Evolutionary conservation across 2,329 filamentous ascomycete species (phyloP), one percentile per base, ranked within the genome.

Genomic region (Dactylellina cionopaga): DNA sequence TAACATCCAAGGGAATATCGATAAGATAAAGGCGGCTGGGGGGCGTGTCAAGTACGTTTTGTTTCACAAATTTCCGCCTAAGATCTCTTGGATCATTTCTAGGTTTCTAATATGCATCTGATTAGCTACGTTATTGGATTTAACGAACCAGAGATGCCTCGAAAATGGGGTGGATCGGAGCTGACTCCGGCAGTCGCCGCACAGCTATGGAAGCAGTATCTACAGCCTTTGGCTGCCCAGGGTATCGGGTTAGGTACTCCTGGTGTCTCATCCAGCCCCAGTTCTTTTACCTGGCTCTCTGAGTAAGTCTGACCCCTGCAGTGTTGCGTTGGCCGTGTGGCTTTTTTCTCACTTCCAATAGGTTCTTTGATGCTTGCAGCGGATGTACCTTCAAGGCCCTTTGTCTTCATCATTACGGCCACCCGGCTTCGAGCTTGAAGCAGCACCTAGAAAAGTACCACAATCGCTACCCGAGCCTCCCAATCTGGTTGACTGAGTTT

Each of bases 71-170:
- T 9, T 10, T n/a, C 27, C 33, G 15, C 29, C 31, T 22, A 46
- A 44, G 9, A 44, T 11, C 5, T 31, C 15, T 35, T 2, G n/a
- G 44, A n/a, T 25, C 10, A 7, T 59, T n/a, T 3, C 11, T 13
- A 39, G 11, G 5, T 17, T 7, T 19, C 41, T 22, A 46, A 46
- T 22, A 15, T 5, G 11, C 22, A 5, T 22, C 17, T 46, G 41
- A 17, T 9, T 24, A 62, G 56, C 1, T 51, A 49, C 15, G 31
- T 62, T 2, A 43, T 62, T 10, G 56, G 56, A 9, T 62, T 62
- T 24, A 62, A 62, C 13, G 56, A 62, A 11, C 56, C 56, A 3
- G 56, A 62, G 10, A 62, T 62, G 5, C 56, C 56, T 10, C 43
- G 22, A 1, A 62, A 51, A 10, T 62, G 56, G 56, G 56, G 56